Evolutionary conservation across 2,329 filamentous ascomycete species (phyloP).

Genomic region (Cladorrhinum sp.): DNA sequence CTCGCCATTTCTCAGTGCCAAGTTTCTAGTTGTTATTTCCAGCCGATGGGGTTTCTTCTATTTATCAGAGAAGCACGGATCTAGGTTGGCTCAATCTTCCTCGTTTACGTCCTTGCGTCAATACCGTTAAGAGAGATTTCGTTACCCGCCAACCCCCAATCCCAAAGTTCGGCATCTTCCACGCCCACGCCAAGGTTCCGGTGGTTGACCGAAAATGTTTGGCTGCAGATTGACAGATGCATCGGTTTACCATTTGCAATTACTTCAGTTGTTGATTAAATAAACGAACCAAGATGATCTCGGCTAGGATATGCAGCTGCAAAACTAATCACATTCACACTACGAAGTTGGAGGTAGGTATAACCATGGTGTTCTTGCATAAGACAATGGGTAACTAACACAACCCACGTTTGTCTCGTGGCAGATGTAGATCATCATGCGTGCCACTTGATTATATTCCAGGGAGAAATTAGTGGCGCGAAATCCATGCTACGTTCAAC

Average conservation of each 20-base stretch:
- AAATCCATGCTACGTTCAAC: not conserved
- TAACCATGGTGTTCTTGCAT: too few relatives aligned
- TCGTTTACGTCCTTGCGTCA: too few relatives aligned
- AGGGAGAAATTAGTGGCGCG: not conserved
- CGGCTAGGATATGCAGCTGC: not conserved
- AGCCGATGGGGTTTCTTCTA: not conserved
- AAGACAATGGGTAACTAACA: not conserved
- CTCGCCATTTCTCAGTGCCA: not conserved
- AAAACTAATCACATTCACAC: not conserved
- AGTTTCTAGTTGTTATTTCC: too few relatives aligned
- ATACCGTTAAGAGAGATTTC: too few relatives aligned
- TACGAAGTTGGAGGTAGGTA: not conserved
- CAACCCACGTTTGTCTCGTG: not conserved
- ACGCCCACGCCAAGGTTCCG: not conserved
- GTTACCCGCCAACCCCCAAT: not conserved
- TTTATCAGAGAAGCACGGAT: too few relatives aligned
- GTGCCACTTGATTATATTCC: not conserved
- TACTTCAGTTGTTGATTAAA: not conserved
- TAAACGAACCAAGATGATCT: not conserved
- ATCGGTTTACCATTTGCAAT: not conserved
- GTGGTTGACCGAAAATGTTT: not conserved
- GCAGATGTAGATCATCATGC: not conserved
- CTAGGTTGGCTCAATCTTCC: too few relatives aligned
- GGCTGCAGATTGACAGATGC: not conserved
- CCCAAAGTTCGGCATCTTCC: too few relatives aligned